A percentile compares a stretch with the other conserved stretches of the same genome.
Evolutionary conservation across 805 yeast genomes (phyloP).

Genomic region (Myxozyma melibiosi): DNA sequence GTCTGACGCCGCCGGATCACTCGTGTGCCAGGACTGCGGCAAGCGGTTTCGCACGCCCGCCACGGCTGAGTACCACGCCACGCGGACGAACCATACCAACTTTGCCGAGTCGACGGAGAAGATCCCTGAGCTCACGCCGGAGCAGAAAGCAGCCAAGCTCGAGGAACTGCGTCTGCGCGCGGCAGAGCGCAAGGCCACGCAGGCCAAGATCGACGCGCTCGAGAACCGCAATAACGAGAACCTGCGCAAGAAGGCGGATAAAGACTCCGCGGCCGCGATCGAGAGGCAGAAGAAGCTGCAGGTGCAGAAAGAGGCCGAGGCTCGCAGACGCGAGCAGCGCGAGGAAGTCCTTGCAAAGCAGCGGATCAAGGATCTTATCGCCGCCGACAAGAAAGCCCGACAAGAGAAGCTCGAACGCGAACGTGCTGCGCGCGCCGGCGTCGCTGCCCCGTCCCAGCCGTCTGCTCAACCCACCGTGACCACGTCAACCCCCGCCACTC

Average conservation of each 20-base stretch:
- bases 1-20: constrained; percentile 33
- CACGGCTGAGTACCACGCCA: constrained; percentile 32
- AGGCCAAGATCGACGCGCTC: constrained; percentile 39
- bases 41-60: constrained; percentile 30
- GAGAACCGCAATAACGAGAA: constrained; percentile 39
- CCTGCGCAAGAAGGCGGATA: constrained; percentile 38
- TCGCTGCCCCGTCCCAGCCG: constrained; percentile 12
- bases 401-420: constrained; percentile 30
- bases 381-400: constrained; percentile 42
- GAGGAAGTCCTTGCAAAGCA: constrained; percentile 41
- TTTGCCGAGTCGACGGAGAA: constrained; percentile 32
- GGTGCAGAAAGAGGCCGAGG: constrained; percentile 40
- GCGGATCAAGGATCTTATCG: constrained; percentile 41
- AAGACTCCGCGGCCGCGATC: constrained; percentile 36
- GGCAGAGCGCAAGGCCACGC: constrained; percentile 39
- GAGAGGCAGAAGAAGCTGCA: constrained; percentile 41
- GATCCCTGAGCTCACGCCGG: constrained; percentile 37
- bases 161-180: constrained; percentile 40
- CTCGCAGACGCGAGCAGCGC: constrained; percentile 37
- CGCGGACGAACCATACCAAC: constrained; percentile 26
- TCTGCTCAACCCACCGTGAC: constrained; percentile 22
- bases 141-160: constrained; percentile 39
- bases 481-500: constrained; percentile 29
- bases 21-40: constrained; percentile 32
- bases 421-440: constrained; percentile 21